phyloP scores from a whole-genome alignment of 352 stramenopile species.

The Pythium rhizo-oryzae region DNA sequence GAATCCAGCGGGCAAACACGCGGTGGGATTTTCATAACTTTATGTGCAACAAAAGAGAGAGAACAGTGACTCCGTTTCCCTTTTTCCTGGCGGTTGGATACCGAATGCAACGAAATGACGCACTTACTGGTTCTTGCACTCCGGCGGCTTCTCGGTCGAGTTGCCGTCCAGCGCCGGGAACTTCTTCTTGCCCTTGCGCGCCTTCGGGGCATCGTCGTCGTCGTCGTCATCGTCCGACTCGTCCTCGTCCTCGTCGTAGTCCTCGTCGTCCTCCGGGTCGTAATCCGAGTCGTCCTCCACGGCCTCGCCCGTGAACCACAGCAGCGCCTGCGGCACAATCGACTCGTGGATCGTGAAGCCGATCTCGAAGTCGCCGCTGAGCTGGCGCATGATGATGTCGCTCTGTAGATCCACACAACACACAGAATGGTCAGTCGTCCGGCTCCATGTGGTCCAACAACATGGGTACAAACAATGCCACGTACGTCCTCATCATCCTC shows the following conservation, averaged over 20 bases:
- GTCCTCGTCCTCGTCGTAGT: slow-evolving; percentile 59
- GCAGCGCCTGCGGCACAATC: slow-evolving; percentile 84
- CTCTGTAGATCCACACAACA: slow-evolving; percentile 44
- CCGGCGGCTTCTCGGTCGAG: slow-evolving; percentile 82
- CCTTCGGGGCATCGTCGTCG: slow-evolving; percentile 55
- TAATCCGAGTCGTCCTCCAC: slow-evolving; percentile 85
- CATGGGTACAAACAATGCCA: slow-evolving; percentile 28
- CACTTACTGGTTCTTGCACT: slow-evolving; percentile 91
- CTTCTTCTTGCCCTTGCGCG: slow-evolving; percentile 72
- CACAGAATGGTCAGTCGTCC: not conserved
- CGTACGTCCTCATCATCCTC: slow-evolving; percentile 83
- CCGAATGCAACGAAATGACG: not conserved
- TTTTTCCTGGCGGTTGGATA: not conserved
- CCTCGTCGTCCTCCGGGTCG: slow-evolving; percentile 74
- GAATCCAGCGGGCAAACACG: not conserved
- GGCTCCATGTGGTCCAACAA: not conserved
- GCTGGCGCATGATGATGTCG: slow-evolving; percentile 86
- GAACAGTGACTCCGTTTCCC: not conserved
- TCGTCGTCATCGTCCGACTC: slow-evolving; percentile 70
- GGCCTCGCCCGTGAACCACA: slow-evolving; percentile 88
- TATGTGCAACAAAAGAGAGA: slow-evolving; percentile 33
- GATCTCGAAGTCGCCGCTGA: slow-evolving; percentile 85
- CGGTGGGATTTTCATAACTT: slow-evolving; percentile 31
- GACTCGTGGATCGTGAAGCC: slow-evolving; percentile 88
- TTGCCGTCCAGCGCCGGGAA: slow-evolving; percentile 70